phyloP scores from a whole-genome alignment of 1,284 basidiomycete genomes.

The Melampsora abietis-canadensis region DNA sequence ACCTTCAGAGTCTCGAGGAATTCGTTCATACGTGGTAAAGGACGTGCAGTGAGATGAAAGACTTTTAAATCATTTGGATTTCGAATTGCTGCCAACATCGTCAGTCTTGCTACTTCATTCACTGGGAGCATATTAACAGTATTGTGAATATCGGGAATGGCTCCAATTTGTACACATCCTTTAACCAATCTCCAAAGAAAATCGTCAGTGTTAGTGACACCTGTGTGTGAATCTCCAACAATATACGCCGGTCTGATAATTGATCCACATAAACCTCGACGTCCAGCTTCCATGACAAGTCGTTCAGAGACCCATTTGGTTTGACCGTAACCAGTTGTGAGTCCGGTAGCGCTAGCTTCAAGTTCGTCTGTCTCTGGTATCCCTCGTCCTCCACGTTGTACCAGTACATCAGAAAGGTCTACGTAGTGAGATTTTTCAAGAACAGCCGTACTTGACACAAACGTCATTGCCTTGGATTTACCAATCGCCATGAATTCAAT shows the following conservation, averaged over 20 bases:
- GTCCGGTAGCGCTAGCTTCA: slow-evolving; percentile 71
- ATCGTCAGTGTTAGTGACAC: slow-evolving; percentile 97
- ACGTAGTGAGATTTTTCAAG: slow-evolving; percentile 90
- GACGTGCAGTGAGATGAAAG: slow-evolving; percentile 81
- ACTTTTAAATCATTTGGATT: slow-evolving; percentile 61
- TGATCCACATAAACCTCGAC: slow-evolving; percentile 77
- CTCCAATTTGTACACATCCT: slow-evolving; percentile 91
- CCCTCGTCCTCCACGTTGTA: slow-evolving; percentile 61
- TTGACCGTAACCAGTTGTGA: slow-evolving; percentile 94
- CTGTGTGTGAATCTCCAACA: slow-evolving; percentile 82
- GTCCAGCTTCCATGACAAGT: slow-evolving; percentile 82
- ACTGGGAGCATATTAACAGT: slow-evolving; percentile 98
- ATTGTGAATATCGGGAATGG: slow-evolving; percentile 96
- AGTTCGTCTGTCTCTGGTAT: slow-evolving; percentile 85
- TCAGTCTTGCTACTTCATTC: slow-evolving; percentile 86
- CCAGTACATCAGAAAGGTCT: slow-evolving; percentile 71
- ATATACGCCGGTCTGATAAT: slow-evolving; percentile 94
- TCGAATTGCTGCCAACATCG: slow-evolving; percentile 64
- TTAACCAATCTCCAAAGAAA: slow-evolving; percentile 98
- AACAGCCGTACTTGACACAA: slow-evolving; percentile 90
- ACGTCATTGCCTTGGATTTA: slow-evolving; percentile 78
- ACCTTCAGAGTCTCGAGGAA: slow-evolving; percentile 70
- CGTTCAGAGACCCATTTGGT: slow-evolving; percentile 98
- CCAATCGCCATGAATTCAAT: slow-evolving; percentile 67
- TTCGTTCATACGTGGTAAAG: slow-evolving; percentile 83